These are phyloP conservation scores for Curvularia sp. DNA, from an alignment of 2,329 filamentous ascomycete species.

Conservation along the genomic window DNA sequence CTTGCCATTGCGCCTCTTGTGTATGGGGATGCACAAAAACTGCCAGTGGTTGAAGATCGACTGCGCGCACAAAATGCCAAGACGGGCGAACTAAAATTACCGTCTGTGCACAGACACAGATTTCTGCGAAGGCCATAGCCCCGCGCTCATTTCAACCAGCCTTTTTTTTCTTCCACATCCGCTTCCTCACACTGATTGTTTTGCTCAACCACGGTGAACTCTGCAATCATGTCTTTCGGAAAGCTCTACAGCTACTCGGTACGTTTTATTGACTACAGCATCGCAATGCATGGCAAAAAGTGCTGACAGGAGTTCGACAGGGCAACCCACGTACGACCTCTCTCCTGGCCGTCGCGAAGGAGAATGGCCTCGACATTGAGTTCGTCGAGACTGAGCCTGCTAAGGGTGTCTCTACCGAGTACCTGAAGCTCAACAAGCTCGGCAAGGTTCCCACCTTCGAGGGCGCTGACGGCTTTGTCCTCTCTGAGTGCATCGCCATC, in stretches of 20 bases:
- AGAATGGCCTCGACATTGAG: conserved; percentile 93
- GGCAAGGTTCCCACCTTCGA: conserved; percentile 93
- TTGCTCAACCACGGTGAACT: conserved; percentile 32
- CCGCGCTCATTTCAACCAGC: conserved; percentile 36
- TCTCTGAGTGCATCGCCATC: conserved; percentile 92
- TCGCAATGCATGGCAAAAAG: conserved; percentile 22
- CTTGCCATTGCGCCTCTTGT: conserved; percentile 38
- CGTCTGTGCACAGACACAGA: conserved; percentile 29
- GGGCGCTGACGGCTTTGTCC: conserved; percentile 86
- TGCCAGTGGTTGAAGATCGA: conserved; percentile 17
- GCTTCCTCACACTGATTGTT: conserved; percentile 41
- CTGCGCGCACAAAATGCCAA: conserved; percentile 26
- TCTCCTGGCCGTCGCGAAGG: conserved; percentile 94
- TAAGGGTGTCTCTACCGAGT: conserved; percentile 74
- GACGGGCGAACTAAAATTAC: conserved; percentile 37
- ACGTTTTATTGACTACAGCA: conserved; percentile 12
- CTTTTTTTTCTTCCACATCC: conserved; percentile 36
- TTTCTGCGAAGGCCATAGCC: conserved; percentile 19
- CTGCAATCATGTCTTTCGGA: conserved; percentile 87
- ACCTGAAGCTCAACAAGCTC: conserved; percentile 84
- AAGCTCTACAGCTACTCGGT: conserved; percentile 89
- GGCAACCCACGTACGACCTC: conserved; percentile 87
- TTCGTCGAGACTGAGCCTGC: conserved; percentile 73
- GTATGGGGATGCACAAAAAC: conserved; percentile 13
- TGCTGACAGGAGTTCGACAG: conserved; percentile 58